Conservation (phyloP, 2,329 filamentous ascomycete genomes). For the Trichophyton rubrum region DNA sequence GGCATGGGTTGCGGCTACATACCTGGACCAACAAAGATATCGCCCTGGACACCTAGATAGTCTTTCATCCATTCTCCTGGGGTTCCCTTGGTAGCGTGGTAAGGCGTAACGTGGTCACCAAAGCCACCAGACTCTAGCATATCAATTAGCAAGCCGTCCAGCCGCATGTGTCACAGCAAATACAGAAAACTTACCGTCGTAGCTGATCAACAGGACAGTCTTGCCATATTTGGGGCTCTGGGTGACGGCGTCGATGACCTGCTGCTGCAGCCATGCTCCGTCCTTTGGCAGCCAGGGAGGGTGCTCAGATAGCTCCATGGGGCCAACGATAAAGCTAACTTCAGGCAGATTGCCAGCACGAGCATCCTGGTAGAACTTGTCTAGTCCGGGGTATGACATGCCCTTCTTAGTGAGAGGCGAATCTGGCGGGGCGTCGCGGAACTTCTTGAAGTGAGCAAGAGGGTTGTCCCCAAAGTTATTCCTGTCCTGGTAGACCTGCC, state of each 20-base stretch:
- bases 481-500: conserved; percentile 40
- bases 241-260: conserved; percentile 41
- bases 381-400: conserved; percentile 36
- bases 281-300: conserved; percentile 42
- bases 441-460: conserved; percentile 43
- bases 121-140: conserved; percentile 40
- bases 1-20: too few species aligned
- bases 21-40: conserved; percentile 34
- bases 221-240: conserved; percentile 38
- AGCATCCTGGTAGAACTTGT: conserved; percentile 40
- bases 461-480: conserved; percentile 46
- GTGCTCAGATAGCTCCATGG: conserved; percentile 42
- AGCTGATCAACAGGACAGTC: conserved; percentile 41
- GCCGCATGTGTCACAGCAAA: background rate
- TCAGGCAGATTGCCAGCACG: conserved; percentile 41
- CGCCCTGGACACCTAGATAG: conserved; percentile 30
- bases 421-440: conserved; percentile 32
- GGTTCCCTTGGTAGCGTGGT: conserved; percentile 38
- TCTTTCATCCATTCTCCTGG: conserved; percentile 43
- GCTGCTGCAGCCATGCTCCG: conserved; percentile 43
- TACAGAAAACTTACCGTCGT: conserved; percentile 28
- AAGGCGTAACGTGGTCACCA: conserved; percentile 44
- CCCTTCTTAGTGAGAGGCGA: conserved; percentile 37
- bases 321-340: conserved; percentile 41
- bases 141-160: background rate